phyloP scores from a whole-genome alignment of 1,284 basidiomycete species.

The Ustilago shanxiensis region DNA sequence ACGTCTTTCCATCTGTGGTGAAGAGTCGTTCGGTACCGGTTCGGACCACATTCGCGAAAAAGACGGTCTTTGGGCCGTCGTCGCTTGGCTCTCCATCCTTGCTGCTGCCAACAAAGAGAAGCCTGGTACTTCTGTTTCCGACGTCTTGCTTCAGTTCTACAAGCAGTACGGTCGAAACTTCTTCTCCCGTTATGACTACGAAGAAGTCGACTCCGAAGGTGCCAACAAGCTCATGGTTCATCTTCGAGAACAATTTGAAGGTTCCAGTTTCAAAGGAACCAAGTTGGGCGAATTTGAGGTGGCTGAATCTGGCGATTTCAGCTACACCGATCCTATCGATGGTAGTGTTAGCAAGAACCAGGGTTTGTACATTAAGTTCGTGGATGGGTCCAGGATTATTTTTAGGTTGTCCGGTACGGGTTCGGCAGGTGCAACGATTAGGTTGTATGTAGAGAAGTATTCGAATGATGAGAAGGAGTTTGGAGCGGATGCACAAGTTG shows the following conservation, averaged over 20 bases:
- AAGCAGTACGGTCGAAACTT: slow-evolving; percentile 93
- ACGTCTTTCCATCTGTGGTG: slow-evolving; percentile 94
- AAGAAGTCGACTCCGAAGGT: slow-evolving; percentile 91
- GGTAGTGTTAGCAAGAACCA: slow-evolving; percentile 92
- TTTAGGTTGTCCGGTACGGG: slow-evolving; percentile 97
- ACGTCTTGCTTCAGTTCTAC: slow-evolving; percentile 84
- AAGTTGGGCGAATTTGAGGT: slow-evolving; percentile 80
- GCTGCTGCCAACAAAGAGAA: slow-evolving; percentile 87
- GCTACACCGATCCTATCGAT: slow-evolving; percentile 98
- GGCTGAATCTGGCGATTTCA: slow-evolving; percentile 84
- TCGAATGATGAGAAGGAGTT: slow-evolving; percentile 84
- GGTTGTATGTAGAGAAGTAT: slow-evolving; percentile 78
- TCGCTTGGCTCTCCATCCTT: slow-evolving; percentile 97
- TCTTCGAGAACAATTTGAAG: slow-evolving; percentile 80
- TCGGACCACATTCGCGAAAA: slow-evolving; percentile 99
- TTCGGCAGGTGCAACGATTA: slow-evolving; percentile 87
- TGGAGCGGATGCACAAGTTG: slow-evolving; percentile 82
- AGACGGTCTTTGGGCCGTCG: slow-evolving; percentile 96
- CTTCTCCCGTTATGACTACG: slow-evolving; percentile 97
- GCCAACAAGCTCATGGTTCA: slow-evolving; percentile 86
- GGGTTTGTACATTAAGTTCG: slow-evolving; percentile 91
- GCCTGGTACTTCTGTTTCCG: slow-evolving; percentile 61
- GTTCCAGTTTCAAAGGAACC: slow-evolving; percentile 72
- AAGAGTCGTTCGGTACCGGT: slow-evolving; percentile 99
- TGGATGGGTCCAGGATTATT: slow-evolving; percentile 91